Base-by-base conservation (phyloP, 306 rosid genomes). In the Acmispon strigosus region DNA sequence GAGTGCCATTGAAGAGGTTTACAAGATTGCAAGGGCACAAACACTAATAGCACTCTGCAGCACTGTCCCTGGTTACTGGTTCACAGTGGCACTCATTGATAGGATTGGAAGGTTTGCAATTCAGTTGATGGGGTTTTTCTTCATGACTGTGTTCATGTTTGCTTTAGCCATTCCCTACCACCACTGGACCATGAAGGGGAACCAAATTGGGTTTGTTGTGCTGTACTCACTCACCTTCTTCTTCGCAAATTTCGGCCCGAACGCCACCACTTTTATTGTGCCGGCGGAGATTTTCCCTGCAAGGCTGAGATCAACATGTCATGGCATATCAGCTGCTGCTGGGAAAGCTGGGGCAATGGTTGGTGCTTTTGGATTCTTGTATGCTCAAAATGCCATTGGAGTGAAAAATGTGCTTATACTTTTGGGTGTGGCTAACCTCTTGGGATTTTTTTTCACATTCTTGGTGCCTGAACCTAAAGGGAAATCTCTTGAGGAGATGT, bases 301-400 rank as follows among this genome's bases (percentile, higher is more conserved):
- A 0, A 85, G 96, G 76, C 71, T 92, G 6, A 78, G 96, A 69
- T 83, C 98, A 8, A 92, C 98, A 10, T 90, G 98, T 53, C 98
- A 92, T 47, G 98, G 98, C 2, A 90, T 92, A 62, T 92, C 96
- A 6, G 96, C 96, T 1, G 98, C 96, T 0, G 61, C 91, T 4
- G 98, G 98, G n/a, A 92, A 92, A 64, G 91, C 88, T 9, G 98
- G 98, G 20, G 98, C 98, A 27, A 90, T 92, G 0, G 81, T 92
- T 4, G 98, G 98, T 1, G 82, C 96, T 14, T 92, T 92, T 24
- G 98, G 98, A 10, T 92, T 88, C 62, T 73, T 80, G 43, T 89
- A 86, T 65, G 90, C 96, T 10, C 81, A 84, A 49, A 66, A 72
- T 29, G 70, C 47, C 9, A 53, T 85, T 73, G 96, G 98, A 18